Percentiles rank a stretch among this genome's conserved stretches.
Conservation (phyloP, 345 rosid species). For the Mercurialis annua region DNA sequence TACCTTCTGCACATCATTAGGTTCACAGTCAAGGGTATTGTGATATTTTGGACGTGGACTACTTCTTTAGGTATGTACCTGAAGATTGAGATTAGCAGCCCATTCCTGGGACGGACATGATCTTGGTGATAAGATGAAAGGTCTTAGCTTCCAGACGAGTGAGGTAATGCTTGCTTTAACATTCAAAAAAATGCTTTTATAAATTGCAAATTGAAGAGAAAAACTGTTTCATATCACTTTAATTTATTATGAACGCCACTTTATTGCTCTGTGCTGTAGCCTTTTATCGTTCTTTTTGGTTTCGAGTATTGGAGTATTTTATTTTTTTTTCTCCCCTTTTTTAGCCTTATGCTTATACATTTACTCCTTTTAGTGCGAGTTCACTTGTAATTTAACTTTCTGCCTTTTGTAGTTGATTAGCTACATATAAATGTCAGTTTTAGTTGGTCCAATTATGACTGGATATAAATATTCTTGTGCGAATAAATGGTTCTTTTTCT, state of each 20-base stretch:
- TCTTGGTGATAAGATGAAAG: neutral
- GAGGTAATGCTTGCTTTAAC: neutral
- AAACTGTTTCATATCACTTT: neutral
- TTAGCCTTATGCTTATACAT: neutral
- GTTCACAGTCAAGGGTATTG: neutral
- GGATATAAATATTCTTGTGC: neutral
- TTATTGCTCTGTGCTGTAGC: neutral
- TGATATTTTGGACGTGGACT: neutral
- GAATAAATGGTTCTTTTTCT: neutral
- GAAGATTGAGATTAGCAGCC: neutral
- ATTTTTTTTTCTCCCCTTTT: no score
- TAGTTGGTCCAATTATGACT: neutral
- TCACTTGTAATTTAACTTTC: neutral
- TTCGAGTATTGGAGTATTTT: neutral
- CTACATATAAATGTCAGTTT: neutral
- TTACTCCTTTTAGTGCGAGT: neutral
- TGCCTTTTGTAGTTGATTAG: neutral
- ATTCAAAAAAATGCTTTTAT: neutral
- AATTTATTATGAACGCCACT: neutral
- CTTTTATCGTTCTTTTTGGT: neutral
- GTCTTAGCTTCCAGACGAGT: conserved; percentile 2
- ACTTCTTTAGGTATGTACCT: neutral
- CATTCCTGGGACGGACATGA: neutral
- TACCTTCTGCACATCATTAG: neutral
- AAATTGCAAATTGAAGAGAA: neutral